These are phyloP conservation scores for Mortierella sp. DNA, from an alignment of 371 early-diverging fungal genomes.

Conservation along the genomic window DNA sequence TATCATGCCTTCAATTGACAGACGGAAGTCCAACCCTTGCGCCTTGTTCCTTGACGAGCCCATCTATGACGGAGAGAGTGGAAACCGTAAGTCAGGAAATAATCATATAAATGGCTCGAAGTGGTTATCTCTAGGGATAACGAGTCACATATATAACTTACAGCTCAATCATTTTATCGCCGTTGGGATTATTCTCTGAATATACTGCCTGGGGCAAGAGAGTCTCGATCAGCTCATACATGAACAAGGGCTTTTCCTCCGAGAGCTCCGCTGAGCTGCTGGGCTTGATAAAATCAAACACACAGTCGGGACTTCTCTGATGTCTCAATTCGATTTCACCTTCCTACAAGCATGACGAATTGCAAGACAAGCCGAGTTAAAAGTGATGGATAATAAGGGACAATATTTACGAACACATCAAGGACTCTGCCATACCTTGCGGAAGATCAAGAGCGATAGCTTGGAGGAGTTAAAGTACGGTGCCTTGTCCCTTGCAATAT, in stretches of 20 bases:
- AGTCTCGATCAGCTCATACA: slow-evolving; percentile 90
- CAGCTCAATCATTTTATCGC: slow-evolving; percentile 77
- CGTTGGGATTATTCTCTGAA: slow-evolving; percentile 69
- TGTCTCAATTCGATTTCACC: slow-evolving; percentile 90
- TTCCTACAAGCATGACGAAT: slow-evolving; percentile 53
- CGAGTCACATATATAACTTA: slow-evolving; percentile 64
- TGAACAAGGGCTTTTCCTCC: slow-evolving; percentile 83
- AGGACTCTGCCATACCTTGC: slow-evolving; percentile 72
- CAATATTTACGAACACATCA: too few species aligned
- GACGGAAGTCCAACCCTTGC: slow-evolving; percentile 54
- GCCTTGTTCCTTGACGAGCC: slow-evolving; percentile 48
- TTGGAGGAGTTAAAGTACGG: slow-evolving; percentile 87
- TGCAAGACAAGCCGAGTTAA: not conserved
- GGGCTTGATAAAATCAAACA: slow-evolving; percentile 93
- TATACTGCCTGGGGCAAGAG: slow-evolving; percentile 84
- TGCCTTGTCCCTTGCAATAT: slow-evolving; percentile 73
- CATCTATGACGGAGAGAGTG: slow-evolving; percentile 15
- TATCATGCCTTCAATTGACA: slow-evolving; percentile 30
- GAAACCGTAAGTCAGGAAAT: not conserved
- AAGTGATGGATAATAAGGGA: too few species aligned
- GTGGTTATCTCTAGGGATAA: too few species aligned
- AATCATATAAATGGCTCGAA: not conserved
- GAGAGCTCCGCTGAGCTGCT: slow-evolving; percentile 65
- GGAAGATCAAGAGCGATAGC: slow-evolving; percentile 87
- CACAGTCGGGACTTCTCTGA: slow-evolving; percentile 93